Evolutionary conservation across 2,329 filamentous ascomycete genomes (phyloP), one percentile per base, ranked within the genome.

Genomic region (Ophiostoma angusticollis): DNA sequence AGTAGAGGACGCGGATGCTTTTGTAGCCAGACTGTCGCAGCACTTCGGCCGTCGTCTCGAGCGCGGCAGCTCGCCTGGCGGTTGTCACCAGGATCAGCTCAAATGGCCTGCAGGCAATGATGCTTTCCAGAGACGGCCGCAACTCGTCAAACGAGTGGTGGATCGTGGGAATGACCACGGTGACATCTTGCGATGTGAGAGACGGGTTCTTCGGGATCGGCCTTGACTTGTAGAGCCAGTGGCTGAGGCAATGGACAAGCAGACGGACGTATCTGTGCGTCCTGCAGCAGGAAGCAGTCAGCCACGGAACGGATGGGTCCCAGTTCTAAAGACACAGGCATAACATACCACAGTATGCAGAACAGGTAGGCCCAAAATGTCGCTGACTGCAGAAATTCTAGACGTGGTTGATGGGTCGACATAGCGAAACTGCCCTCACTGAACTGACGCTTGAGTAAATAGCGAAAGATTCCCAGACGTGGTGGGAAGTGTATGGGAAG

Each of bases 111-210:
- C 80, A 81, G 17, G 72, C 72, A 35, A 87, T 64, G 47, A 84
- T 85, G 52, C 81, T 85, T 54, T 79, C 68, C 28, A 96, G 71
- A 14, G 86, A 93, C 43, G 81, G 76, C 38, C 79, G 78, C 45
- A 96, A 68, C 54, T 93, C 84, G 51, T 86, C 78, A 44, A 89
- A 85, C 45, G 77, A 78, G 44, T 86, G 84, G 54, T 93, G 84
- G 47, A 96, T 86, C 9, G 87, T 93, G 7, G 89, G 89, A 45
- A 95, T 83, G 51, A 96, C 84, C 47, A 95, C 85, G 6, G 89
- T 94, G 52, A 94, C 86, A 72, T 96, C 84, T 50, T 83, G 64
- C 24, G 78, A 72, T 21, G 78, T 84, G 56, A 86, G 79, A 31
- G 69, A 78, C n/a, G 89, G 85, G 46, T 85, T 82, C 42, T 76